These are phyloP conservation scores for Bretziella fagacearum DNA, from an alignment of 2,329 filamentous ascomycete species.

Conservation along the genomic window DNA sequence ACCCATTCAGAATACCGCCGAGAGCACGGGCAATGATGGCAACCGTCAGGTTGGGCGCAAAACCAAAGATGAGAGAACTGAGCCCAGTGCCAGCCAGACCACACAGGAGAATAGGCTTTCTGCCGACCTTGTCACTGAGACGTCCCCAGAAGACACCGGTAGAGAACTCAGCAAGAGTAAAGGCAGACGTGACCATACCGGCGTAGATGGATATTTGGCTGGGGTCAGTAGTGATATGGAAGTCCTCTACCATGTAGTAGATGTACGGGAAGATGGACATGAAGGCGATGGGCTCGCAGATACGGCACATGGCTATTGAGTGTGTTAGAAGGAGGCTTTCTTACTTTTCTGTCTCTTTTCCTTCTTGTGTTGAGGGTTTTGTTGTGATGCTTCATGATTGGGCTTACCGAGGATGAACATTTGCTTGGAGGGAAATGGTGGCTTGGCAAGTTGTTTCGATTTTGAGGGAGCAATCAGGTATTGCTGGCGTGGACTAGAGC, in stretches of 20 bases:
- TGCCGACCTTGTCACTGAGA: conserved; percentile 77
- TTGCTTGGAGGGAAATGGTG: conserved; percentile 24
- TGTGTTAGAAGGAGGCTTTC: too few species aligned
- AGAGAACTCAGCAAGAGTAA: conserved; percentile 88
- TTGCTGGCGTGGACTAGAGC: too few species aligned
- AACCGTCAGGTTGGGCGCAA: conserved; percentile 63
- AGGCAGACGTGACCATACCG: conserved; percentile 89
- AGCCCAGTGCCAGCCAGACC: conserved; percentile 82
- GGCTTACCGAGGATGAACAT: conserved; percentile 29
- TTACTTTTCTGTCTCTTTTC: too few species aligned
- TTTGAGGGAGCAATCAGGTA: too few species aligned
- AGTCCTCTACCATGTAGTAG: conserved; percentile 92
- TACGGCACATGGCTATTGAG: conserved; percentile 62
- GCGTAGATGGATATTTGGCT: conserved; percentile 79
- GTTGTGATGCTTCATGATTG: not conserved
- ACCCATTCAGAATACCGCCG: conserved; percentile 86
- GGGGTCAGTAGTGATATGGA: conserved; percentile 63
- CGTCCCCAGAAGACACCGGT: conserved; percentile 87
- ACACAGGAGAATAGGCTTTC: conserved; percentile 79
- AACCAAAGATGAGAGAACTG: conserved; percentile 86
- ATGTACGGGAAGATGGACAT: conserved; percentile 99
- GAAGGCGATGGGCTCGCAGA: conserved; percentile 97
- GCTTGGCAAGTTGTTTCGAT: too few species aligned
- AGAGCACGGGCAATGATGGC: conserved; percentile 77
- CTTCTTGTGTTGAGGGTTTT: too few species aligned